phyloP scores from a whole-genome alignment of 1,139 yeast species.

The Blastobotrys indianensis region DNA sequence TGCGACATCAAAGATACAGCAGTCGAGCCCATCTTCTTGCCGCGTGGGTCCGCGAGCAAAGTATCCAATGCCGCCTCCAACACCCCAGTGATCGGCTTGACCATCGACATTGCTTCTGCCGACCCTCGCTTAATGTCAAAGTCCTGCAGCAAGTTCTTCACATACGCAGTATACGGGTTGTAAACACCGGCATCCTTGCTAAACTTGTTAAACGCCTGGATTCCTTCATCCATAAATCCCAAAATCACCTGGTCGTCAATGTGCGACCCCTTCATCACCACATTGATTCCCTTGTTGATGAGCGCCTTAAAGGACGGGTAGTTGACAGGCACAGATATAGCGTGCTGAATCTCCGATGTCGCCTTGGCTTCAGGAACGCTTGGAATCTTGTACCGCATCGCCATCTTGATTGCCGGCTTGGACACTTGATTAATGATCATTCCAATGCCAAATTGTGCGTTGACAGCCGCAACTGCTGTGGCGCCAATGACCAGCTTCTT shows the following conservation, averaged over 20 bases:
- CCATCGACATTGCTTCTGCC: slow-evolving; percentile 9
- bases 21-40: slow-evolving; percentile 17
- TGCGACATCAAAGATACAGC: slow-evolving; percentile 20
- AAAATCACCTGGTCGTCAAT: slow-evolving; percentile 10
- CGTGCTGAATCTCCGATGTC: slow-evolving; percentile 23
- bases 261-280: slow-evolving; percentile 12
- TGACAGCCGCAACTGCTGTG: slow-evolving; percentile 12
- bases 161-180: slow-evolving; percentile 21
- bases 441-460: slow-evolving; percentile 13
- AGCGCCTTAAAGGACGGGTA: slow-evolving; percentile 20
- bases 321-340: slow-evolving; percentile 19
- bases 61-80: slow-evolving; percentile 10
- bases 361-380: slow-evolving; percentile 21
- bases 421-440: slow-evolving; percentile 12
- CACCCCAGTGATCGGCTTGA: slow-evolving; percentile 7
- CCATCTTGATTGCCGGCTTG: slow-evolving; percentile 13
- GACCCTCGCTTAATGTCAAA: slow-evolving; percentile 20
- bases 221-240: slow-evolving; percentile 15
- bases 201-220: slow-evolving; percentile 20
- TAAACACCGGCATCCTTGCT: slow-evolving; percentile 20
- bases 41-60: slow-evolving; percentile 21
- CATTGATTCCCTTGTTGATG: slow-evolving; percentile 16
- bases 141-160: slow-evolving; percentile 21
- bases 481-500: slow-evolving; percentile 6
- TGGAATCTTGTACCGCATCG: slow-evolving; percentile 12